Evolutionary conservation across 2,329 filamentous ascomycete genomes (phyloP).

Genomic region (Sarocladium kiliense): DNA sequence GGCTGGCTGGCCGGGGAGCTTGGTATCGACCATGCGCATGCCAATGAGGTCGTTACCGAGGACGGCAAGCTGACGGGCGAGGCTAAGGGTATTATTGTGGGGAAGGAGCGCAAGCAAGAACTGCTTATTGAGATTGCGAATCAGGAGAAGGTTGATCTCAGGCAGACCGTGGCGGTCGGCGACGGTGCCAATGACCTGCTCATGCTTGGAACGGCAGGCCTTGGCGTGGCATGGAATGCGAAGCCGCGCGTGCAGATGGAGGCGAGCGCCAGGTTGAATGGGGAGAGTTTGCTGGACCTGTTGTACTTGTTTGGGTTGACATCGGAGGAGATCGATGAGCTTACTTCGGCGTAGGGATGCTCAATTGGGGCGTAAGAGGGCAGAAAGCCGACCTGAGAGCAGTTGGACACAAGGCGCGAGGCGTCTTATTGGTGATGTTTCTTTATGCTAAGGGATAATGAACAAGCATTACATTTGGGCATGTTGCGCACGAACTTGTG

Average conservation of each 20-base stretch:
- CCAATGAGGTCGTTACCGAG: conserved; percentile 74
- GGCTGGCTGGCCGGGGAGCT: conserved; percentile 77
- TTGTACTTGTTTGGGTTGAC: conserved; percentile 71
- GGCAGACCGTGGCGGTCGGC: conserved; percentile 68
- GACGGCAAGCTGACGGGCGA: conserved; percentile 63
- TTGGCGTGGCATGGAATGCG: conserved; percentile 80
- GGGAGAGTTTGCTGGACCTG: conserved; percentile 64
- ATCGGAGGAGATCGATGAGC: conserved; percentile 46
- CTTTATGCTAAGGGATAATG: neutral
- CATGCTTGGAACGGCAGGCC: conserved; percentile 71
- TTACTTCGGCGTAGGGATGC: conserved; percentile 13
- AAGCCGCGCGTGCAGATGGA: conserved; percentile 78
- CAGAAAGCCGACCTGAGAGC: conserved; percentile 8
- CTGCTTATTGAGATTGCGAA: conserved; percentile 66
- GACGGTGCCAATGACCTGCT: conserved; percentile 79
- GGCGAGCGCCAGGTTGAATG: conserved; percentile 68
- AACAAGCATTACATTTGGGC: neutral
- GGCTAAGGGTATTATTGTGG: conserved; percentile 66
- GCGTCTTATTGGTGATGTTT: neutral
- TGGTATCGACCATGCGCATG: conserved; percentile 81
- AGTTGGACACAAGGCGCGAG: neutral
- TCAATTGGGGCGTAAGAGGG: conserved; percentile 10
- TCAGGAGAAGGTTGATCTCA: conserved; percentile 59
- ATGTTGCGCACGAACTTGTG: too few relatives aligned
- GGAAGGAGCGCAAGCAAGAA: conserved; percentile 68